Conservation (phyloP, 73 alveolate genomes). For the Paramecium octaurelia region DNA sequence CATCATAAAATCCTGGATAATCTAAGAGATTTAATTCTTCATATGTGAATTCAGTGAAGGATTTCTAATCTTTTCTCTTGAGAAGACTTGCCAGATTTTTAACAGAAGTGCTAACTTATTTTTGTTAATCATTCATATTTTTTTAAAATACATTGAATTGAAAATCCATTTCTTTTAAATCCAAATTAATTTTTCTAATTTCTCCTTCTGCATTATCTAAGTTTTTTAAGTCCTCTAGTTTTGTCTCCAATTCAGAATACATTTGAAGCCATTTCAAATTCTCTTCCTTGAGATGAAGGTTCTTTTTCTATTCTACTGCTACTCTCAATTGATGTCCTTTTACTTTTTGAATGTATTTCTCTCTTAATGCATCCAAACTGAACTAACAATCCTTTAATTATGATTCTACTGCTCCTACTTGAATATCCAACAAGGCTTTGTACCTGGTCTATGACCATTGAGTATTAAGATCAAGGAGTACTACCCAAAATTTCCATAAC, state of each 20-base stretch:
- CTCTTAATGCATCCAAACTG: background rate
- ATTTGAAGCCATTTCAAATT: background rate
- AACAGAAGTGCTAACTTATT: background rate
- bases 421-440: background rate
- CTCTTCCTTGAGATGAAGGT: background rate
- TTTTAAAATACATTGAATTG: background rate
- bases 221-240: background rate
- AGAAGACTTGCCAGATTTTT: background rate
- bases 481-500: constrained; percentile 40
- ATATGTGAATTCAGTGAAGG: background rate
- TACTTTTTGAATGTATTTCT: background rate
- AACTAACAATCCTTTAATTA: background rate
- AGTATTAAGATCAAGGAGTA: background rate
- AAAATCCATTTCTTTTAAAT: constrained; percentile 18
- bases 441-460: background rate
- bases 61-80: background rate
- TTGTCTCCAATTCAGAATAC: background rate
- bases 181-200: background rate
- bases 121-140: background rate
- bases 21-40: background rate
- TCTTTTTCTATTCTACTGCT: constrained; percentile 3
- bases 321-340: constrained; percentile 16
- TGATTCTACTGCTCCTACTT: background rate
- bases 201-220: constrained; percentile 36
- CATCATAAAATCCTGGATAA: background rate